phyloP scores from a whole-genome alignment of 768 basidiomycete genomes.

The Megacollybia marginata region DNA sequence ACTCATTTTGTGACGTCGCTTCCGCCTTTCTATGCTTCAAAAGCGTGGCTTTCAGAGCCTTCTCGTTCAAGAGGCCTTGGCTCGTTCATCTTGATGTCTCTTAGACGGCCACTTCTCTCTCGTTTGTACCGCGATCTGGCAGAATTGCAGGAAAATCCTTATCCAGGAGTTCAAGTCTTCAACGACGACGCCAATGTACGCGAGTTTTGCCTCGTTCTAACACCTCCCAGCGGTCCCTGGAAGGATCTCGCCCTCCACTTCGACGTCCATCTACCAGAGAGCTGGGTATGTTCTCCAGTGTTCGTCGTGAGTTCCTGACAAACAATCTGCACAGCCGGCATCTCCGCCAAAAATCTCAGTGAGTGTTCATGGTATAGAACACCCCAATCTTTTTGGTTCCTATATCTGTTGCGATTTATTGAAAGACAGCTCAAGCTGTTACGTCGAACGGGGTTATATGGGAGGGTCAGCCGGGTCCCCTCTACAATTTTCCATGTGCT shows the following conservation, averaged over 20 bases:
- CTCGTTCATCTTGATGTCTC: background rate
- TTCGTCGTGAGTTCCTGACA: background rate
- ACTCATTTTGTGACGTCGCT: background rate
- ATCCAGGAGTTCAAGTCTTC: conserved; percentile 36
- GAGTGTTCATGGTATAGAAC: conserved; percentile 28
- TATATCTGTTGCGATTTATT: conserved; percentile 39
- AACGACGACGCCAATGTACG: conserved; percentile 33
- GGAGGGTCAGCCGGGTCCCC: conserved; percentile 22
- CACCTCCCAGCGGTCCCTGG: conserved; percentile 38
- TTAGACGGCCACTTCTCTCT: conserved; percentile 18
- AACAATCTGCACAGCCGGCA: conserved; percentile 19
- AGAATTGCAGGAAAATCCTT: conserved; percentile 33
- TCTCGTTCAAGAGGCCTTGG: background rate
- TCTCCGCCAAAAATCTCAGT: conserved; percentile 26
- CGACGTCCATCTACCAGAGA: conserved; percentile 28
- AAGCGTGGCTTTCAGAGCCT: background rate
- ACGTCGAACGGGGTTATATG: conserved; percentile 22
- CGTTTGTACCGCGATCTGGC: conserved; percentile 32
- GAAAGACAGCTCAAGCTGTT: conserved; percentile 18
- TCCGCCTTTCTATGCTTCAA: background rate
- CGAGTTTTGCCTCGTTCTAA: conserved; percentile 36
- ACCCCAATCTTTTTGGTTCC: conserved; percentile 31
- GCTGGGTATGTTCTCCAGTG: conserved; percentile 24
- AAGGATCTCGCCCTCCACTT: conserved; percentile 34
- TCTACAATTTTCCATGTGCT: background rate